phyloP scores from a whole-genome alignment of 495 filamentous ascomycete genomes.

The Penicillium dipodomyicola region DNA sequence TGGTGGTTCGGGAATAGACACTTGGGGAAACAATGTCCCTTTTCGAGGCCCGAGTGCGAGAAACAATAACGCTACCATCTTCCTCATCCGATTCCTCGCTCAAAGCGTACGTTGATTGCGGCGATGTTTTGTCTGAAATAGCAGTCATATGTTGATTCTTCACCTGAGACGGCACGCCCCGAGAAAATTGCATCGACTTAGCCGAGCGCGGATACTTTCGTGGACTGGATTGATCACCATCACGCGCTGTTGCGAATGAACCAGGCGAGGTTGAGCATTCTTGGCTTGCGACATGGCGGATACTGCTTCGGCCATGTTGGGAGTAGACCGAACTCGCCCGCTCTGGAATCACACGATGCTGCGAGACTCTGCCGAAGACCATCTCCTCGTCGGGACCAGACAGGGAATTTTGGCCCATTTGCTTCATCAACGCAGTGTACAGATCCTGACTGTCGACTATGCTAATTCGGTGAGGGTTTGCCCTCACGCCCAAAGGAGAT shows the following conservation, averaged over 20 bases:
- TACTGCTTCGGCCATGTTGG: conserved; percentile 30
- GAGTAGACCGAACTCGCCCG: conserved; percentile 30
- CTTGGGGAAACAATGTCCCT: conserved; percentile 42
- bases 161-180: neutral
- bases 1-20: conserved; percentile 56
- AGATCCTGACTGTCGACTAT: conserved; percentile 62
- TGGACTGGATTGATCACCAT: conserved; percentile 26
- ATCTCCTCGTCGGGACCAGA: conserved; percentile 34
- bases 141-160: neutral
- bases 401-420: conserved; percentile 43
- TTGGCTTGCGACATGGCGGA: conserved; percentile 35
- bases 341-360: conserved; percentile 34
- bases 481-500: conserved; percentile 16
- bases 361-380: conserved; percentile 31
- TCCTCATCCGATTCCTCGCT: conserved; percentile 23
- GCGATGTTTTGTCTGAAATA: neutral
- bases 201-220: conserved; percentile 8
- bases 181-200: conserved; percentile 2
- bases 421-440: conserved; percentile 72
- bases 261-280: conserved; percentile 32
- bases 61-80: conserved; percentile 24
- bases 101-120: conserved; percentile 4
- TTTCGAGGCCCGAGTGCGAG: conserved; percentile 1
- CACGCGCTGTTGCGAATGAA: conserved; percentile 34
- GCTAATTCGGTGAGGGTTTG: conserved; percentile 20